These are phyloP conservation scores for Paecilomyces formosus DNA, from an alignment of 2,329 filamentous ascomycete genomes.

Conservation along the genomic window DNA sequence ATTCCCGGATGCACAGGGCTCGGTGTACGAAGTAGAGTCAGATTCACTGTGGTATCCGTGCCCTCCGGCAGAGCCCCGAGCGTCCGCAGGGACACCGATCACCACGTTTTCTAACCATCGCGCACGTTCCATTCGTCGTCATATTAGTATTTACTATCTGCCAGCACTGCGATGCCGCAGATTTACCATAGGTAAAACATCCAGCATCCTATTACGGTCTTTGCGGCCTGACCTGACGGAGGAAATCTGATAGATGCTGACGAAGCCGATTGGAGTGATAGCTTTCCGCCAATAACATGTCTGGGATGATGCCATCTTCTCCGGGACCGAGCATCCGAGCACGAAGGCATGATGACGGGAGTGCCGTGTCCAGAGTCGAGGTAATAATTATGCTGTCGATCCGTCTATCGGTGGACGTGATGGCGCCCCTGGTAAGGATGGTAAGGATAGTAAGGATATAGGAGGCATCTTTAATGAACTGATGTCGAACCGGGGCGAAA, in stretches of 20 bases:
- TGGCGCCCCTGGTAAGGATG: background rate
- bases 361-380: background rate
- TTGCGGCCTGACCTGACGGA: background rate
- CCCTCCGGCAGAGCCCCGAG: background rate
- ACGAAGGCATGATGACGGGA: background rate
- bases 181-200: background rate
- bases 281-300: background rate
- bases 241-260: background rate
- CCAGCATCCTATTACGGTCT: background rate
- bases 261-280: background rate
- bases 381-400: background rate
- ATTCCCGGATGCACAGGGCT: background rate
- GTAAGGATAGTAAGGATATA: background rate
- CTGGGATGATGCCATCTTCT: background rate
- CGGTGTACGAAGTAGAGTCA: no score
- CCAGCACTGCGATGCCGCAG: background rate
- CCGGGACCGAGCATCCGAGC: background rate
- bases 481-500: background rate
- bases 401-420: background rate
- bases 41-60: background rate
- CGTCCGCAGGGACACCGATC: background rate
- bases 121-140: background rate
- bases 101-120: background rate
- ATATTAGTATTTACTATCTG: background rate
- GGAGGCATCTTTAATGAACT: background rate